A percentile compares a stretch with the other conserved stretches of the same genome.
Evolutionary conservation across 2,329 filamentous ascomycete genomes (phyloP).

Genomic region (Dothistroma septosporum): DNA sequence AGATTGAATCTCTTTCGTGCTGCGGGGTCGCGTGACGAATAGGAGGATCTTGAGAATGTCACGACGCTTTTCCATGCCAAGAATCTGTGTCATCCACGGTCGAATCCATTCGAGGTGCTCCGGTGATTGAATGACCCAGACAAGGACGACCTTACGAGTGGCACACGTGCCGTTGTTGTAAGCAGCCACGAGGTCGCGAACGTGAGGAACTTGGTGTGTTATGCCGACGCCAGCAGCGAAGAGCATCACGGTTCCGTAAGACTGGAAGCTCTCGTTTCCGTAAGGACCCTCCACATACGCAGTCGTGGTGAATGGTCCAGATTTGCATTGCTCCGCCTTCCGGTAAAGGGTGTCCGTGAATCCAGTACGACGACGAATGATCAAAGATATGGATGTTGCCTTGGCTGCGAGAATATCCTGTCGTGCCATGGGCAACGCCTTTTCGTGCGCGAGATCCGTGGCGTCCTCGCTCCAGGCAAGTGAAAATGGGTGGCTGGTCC

Average conservation of each 20-base stretch:
- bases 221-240: constrained; percentile 93
- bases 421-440: constrained; percentile 45
- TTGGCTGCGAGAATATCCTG: constrained; percentile 51
- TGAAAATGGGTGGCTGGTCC: constrained; percentile 76
- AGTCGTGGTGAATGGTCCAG: constrained; percentile 56
- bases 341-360: constrained; percentile 80
- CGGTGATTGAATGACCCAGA: constrained; percentile 89
- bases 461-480: constrained; percentile 71
- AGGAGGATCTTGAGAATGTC: constrained; percentile 82
- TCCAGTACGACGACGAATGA: constrained; percentile 82
- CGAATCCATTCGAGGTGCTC: constrained; percentile 91
- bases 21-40: constrained; percentile 84
- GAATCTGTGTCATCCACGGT: constrained; percentile 82
- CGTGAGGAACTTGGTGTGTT: constrained; percentile 87
- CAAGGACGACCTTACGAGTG: constrained; percentile 72
- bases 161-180: constrained; percentile 68
- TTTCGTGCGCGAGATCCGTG: constrained; percentile 39
- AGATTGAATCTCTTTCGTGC: constrained; percentile 73
- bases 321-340: constrained; percentile 55
- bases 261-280: constrained; percentile 72
- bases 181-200: constrained; percentile 60
- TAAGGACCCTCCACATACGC: constrained; percentile 90
- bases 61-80: constrained; percentile 73
- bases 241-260: constrained; percentile 86
- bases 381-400: constrained; percentile 64